Percentiles rank a stretch among this genome's conserved stretches.
These are phyloP conservation scores for Oehlia diaphana DNA, from an alignment of 192 early-diverging fungal genomes.

Conservation along the genomic window DNA sequence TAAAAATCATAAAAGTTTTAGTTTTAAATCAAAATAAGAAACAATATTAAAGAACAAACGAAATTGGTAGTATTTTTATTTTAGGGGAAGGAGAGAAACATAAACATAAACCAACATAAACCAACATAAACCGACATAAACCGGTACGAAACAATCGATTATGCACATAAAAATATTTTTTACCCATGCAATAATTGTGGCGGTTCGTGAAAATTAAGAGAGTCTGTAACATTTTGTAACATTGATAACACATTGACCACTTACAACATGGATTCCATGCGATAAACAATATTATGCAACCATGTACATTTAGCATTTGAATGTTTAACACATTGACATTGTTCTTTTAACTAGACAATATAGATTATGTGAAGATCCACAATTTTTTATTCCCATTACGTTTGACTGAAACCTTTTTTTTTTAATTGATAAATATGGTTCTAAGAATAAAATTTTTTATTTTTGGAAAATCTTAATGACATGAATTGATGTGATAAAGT, in stretches of 20 bases:
- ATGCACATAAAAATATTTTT: too few relatives aligned
- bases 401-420: background rate
- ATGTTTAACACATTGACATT: background rate
- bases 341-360: background rate
- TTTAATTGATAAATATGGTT: background rate
- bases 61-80: too few relatives aligned
- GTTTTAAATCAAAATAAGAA: too few relatives aligned
- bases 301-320: background rate
- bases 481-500: background rate
- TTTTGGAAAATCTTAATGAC: background rate
- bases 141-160: too few relatives aligned
- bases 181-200: background rate
- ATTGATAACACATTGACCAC: background rate
- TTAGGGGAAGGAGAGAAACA: too few relatives aligned
- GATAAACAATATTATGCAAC: background rate
- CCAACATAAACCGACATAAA: too few relatives aligned
- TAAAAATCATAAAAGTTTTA: too few relatives aligned
- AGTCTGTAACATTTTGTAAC: too few relatives aligned
- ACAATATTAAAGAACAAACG: too few relatives aligned
- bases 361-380: background rate
- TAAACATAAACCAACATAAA: too few relatives aligned
- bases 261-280: background rate
- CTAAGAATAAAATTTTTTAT: too few relatives aligned
- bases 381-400: background rate
- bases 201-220: background rate